Conservation (phyloP, 225 moss, liverwort and hornwort genomes). For the Asterella californica region DNA sequence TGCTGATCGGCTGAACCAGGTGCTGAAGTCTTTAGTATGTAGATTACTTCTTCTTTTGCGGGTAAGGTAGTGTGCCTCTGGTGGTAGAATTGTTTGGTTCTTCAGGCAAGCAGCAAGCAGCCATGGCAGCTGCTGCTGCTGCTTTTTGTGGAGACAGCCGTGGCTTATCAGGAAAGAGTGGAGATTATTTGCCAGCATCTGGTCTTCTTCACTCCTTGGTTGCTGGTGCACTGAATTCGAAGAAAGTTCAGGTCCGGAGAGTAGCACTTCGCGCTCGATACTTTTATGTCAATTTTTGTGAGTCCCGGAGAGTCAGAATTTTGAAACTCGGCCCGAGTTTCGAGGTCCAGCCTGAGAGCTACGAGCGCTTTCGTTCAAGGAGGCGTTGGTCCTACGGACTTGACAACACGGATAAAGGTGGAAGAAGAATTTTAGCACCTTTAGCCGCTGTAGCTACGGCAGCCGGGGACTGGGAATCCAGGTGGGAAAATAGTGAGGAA, state of each 20-base stretch:
- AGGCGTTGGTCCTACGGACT: neutral
- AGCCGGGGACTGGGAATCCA: slow-evolving; percentile 14
- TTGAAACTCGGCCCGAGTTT: neutral
- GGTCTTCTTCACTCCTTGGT: neutral
- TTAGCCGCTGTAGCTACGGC: slow-evolving; percentile 6
- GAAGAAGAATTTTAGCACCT: neutral
- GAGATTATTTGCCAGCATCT: neutral
- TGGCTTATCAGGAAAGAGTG: neutral
- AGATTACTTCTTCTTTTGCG: neutral
- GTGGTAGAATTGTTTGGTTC: neutral
- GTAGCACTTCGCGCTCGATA: neutral
- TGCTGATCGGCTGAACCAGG: neutral
- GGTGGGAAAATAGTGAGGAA: slow-evolving; percentile 13
- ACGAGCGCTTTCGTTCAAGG: neutral
- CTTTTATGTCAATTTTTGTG: neutral
- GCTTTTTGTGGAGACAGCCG: neutral
- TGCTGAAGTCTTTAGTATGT: neutral
- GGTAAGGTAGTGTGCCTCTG: neutral
- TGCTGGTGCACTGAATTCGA: slow-evolving; percentile 5
- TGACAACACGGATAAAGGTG: neutral
- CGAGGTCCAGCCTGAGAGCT: neutral
- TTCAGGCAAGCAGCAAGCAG: slow-evolving; percentile 5
- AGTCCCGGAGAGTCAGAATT: neutral
- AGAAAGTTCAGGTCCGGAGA: neutral
- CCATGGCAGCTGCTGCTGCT: slow-evolving; percentile 25